Conservation (phyloP, 2,329 filamentous ascomycete species). For the Clonostachys chloroleuca region DNA sequence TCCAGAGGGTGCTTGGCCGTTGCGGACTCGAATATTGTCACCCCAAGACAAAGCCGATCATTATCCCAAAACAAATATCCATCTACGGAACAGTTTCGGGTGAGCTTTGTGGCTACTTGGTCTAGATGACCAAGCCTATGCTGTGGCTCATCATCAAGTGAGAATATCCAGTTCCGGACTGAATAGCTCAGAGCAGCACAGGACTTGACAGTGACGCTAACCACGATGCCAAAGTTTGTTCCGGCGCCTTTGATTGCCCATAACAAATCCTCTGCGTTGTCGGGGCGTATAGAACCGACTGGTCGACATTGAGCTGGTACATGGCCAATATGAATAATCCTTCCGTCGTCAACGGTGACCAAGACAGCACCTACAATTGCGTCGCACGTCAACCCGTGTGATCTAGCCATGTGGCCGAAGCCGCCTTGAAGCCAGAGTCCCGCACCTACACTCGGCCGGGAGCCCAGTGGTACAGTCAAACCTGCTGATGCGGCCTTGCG, state of each 20-base stretch:
- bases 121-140: conserved; percentile 32
- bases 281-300: conserved; percentile 27
- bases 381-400: conserved; percentile 55
- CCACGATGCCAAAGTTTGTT: conserved; percentile 53
- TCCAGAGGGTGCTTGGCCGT: conserved; percentile 8
- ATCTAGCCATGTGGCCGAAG: conserved; percentile 53
- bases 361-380: conserved; percentile 55
- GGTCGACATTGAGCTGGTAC: conserved; percentile 41
- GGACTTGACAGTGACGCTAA: conserved; percentile 47
- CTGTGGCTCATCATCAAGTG: conserved; percentile 17
- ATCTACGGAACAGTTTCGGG: conserved; percentile 41
- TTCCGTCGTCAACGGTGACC: conserved; percentile 41
- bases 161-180: conserved; percentile 32
- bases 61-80: conserved; percentile 49
- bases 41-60: conserved; percentile 41
- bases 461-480: conserved; percentile 53
- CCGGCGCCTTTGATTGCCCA: conserved; percentile 57
- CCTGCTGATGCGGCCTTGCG: conserved; percentile 35
- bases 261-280: conserved; percentile 46
- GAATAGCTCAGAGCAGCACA: conserved; percentile 32
- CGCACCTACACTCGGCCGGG: conserved; percentile 58
- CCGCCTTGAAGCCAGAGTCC: conserved; percentile 63
- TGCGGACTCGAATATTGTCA: conserved; percentile 40
- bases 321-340: conserved; percentile 43
- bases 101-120: conserved; percentile 30